Base-by-base conservation (phyloP, 345 rosid species). In the Eucalyptus albens region DNA sequence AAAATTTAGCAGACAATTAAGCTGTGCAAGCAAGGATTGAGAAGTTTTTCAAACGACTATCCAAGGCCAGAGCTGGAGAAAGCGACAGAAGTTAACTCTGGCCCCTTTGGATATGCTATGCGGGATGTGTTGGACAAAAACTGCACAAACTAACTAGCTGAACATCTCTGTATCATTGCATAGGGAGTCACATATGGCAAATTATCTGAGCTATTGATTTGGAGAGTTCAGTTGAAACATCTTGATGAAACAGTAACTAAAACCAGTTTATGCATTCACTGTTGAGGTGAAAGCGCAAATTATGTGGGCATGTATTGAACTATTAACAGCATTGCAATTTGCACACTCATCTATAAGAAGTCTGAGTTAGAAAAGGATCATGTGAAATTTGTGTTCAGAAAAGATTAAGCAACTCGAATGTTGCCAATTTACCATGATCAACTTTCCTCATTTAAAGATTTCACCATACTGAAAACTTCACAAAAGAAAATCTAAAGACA, bases 1-100 rank as follows among this genome's bases (percentile, higher is more conserved):
- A 2, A 62, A 62, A 13, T 62, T 22, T 29, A 29, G 69, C 17
- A 29, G 0, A 56, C 62, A 56, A 24, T 24, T 56, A 56, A 56
- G 0, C 62, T 4, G 0, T 24, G 29, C 29, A 4, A 24, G 62
- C 6, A 56, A 13, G 62, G 29, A 24, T 24, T 56, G 27, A 56
- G 13, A 56, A 10, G 0, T 24, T 11, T 14, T 62, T 29, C 33
- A 29, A 62, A 62, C 3, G 4, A 29, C 2, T 62, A 33, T 62
- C 77, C 3, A 2, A 29, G 69, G 31, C 17, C 31, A 60, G 27
- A 60, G 3, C 67, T 27, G 16, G 16, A 60, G 16, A 53, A 53
- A 27, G 67, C 31, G 0, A 27, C 16, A 60, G 67, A 60, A 60
- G 4, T 60, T 6, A 12, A 60, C 67, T 60, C 24, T 27, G 67